Base-by-base conservation (phyloP, 352 stramenopile genomes). In the Thalassiosira sp. region DNA sequence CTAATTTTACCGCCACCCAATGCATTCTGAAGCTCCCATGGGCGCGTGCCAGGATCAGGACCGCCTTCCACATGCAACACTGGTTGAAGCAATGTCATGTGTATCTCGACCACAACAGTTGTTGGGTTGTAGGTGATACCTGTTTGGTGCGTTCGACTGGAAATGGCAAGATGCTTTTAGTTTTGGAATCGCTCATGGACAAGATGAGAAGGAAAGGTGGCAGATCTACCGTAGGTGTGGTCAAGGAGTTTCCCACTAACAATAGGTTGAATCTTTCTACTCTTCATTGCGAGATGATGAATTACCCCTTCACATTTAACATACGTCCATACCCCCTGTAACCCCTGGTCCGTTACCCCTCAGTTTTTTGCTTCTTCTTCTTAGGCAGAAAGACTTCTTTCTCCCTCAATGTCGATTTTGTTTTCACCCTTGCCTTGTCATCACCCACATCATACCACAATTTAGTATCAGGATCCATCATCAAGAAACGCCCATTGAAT, bases 371-470 rank as follows among this genome's bases (percentile, higher is more conserved):
- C n/a, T n/a, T n/a, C n/a, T n/a, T n/a, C n/a, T n/a, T n/a, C n/a
- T n/a, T n/a, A n/a, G n/a, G n/a, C n/a, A n/a, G n/a, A n/a, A n/a
- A n/a, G n/a, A n/a, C n/a, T n/a, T n/a, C n/a, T n/a, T 82, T 82
- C 51, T 85, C 76, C 33, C 76, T 49, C 25, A 85, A 61, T 3
- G 76, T 65, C 66, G 91, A 85, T 56, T 70, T 85, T 6, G 84
- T 89, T 46, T 93, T 93, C 76, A 90, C 87, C 24, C 76, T 79
- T 18, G 87, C 87, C 48, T 82, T 72, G 42, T 84, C 79, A 63
- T 93, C 85, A 11, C 85, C 87, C 69, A 93, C 84, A 51, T 91
- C 87, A 25, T 81, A 35, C 80, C 81, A 93, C 10, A 82, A 31
- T 24, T 84, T 80, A 10, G 82, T 89, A 16, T 66, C 66, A 40